Evolutionary conservation across 768 basidiomycete species (phyloP).

Genomic region (Austroboletus eburneus): DNA sequence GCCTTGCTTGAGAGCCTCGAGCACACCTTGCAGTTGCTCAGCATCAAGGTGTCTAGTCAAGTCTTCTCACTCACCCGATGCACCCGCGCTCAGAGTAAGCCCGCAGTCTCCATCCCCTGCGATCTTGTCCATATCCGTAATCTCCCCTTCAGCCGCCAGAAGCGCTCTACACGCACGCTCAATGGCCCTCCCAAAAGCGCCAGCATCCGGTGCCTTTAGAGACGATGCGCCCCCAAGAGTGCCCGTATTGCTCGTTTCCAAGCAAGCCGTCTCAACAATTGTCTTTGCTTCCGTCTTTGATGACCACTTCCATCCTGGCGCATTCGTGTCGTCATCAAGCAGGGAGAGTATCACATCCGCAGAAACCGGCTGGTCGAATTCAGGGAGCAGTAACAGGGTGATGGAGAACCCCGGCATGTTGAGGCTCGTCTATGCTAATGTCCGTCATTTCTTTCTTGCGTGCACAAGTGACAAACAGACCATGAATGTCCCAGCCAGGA

Average conservation of each 20-base stretch:
- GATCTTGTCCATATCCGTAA: conserved; percentile 87
- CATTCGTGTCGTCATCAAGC: conserved; percentile 61
- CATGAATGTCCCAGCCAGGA: conserved; percentile 85
- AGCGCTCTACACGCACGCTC: conserved; percentile 60
- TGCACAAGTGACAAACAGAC: conserved; percentile 33
- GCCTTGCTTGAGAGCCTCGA: conserved; percentile 52
- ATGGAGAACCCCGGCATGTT: conserved; percentile 94
- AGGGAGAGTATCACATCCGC: conserved; percentile 52
- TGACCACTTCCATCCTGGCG: conserved; percentile 87
- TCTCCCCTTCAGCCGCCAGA: conserved; percentile 78
- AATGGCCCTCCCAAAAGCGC: conserved; percentile 52
- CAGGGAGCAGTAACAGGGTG: conserved; percentile 73
- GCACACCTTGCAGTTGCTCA: conserved; percentile 47
- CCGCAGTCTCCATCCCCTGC: conserved; percentile 88
- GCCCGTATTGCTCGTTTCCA: conserved; percentile 9
- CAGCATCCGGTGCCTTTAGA: conserved; percentile 41
- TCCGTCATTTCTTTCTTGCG: background rate
- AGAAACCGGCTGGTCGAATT: conserved; percentile 37
- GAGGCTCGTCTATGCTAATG: conserved; percentile 61
- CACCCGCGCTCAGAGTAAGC: conserved; percentile 68
- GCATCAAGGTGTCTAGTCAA: no score
- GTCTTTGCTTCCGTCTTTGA: conserved; percentile 40
- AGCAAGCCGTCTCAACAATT: conserved; percentile 10
- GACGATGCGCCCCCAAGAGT: conserved; percentile 3
- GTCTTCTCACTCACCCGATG: conserved; percentile 54